Base-by-base conservation (phyloP, 805 yeast genomes). In the Barnettozyma sucrosica region DNA sequence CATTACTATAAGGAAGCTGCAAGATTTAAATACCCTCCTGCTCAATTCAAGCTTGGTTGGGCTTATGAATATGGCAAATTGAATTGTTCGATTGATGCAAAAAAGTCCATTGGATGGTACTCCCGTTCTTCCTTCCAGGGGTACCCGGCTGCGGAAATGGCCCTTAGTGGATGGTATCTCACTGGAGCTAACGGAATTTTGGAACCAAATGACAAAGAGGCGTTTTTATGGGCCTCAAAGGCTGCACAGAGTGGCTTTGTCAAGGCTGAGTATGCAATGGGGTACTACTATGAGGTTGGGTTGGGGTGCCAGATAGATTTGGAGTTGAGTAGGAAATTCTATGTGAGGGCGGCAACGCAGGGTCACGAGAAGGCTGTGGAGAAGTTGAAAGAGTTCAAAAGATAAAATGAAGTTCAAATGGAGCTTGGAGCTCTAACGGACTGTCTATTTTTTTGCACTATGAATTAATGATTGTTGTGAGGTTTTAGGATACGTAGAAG, bases 101-200 rank as follows among this genome's bases (percentile, higher is more conserved):
- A 72, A 46, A 74, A 77, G 51, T 77, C 85, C 8, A 73, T 85
- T 43, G 84, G 84, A 13, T 86, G 92, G 90, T 86, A 85, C 63
- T 70, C 82, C 9, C 71, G 78, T 46, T 83, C 87, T 4, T 88
- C 89, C 2, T 53, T 52, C 37, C 41, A 74, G 50, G 84, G 83
- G 14, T 82, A 83, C 55, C 72, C 83, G 0, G 77, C 81, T 57
- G 82, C 87, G 3, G 84, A 85, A 61, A 69, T 85, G 60, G 88
- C 87, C 0, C 65, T 85, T 32, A 77, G 85, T 50, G 89, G 89
- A 42, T 85, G 92, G 90, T 79, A 81, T 55, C 71, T 85, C 11
- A 80, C 89, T 0, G 95, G 95, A 2, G 80, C 79, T 0, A 70
- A 71, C 13, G 77, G 72, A 2, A 66, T 78, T 1, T 61, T 85